These are phyloP conservation scores for Metschnikowia rubicola DNA, from an alignment of 805 yeast genomes.

Conservation along the genomic window DNA sequence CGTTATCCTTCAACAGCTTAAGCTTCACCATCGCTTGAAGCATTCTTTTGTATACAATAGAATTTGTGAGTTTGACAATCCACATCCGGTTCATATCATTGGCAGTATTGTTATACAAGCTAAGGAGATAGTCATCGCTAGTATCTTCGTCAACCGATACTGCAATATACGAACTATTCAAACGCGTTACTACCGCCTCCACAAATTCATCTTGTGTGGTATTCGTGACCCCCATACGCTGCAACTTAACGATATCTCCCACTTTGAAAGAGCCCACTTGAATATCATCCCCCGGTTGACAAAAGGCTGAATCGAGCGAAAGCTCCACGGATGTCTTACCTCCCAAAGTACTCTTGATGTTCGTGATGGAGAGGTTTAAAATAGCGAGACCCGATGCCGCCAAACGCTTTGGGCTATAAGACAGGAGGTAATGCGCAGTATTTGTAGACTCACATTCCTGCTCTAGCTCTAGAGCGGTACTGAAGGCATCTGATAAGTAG, in stretches of 20 bases:
- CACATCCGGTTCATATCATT: slow-evolving; percentile 48
- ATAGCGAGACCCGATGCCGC: slow-evolving; percentile 74
- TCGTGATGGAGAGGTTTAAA: slow-evolving; percentile 57
- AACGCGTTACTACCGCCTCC: slow-evolving; percentile 65
- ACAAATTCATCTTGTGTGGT: slow-evolving; percentile 25
- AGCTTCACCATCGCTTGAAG: slow-evolving; percentile 69
- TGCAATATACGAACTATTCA: slow-evolving; percentile 45
- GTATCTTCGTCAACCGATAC: slow-evolving; percentile 54
- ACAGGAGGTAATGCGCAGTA: slow-evolving; percentile 30
- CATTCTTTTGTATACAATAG: slow-evolving; percentile 76
- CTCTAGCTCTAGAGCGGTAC: slow-evolving; percentile 35
- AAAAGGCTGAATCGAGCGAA: slow-evolving; percentile 48
- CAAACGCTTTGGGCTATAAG: slow-evolving; percentile 58
- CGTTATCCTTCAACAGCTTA: slow-evolving; percentile 41
- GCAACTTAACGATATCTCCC: slow-evolving; percentile 75
- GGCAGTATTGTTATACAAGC: slow-evolving; percentile 42
- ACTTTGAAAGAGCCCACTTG: slow-evolving; percentile 53
- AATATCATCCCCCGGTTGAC: slow-evolving; percentile 28
- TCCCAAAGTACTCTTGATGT: slow-evolving; percentile 71
- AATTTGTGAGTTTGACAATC: slow-evolving; percentile 65
- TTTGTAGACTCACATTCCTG: slow-evolving; percentile 33
- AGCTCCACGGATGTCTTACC: slow-evolving; percentile 72
- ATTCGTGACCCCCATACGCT: slow-evolving; percentile 36
- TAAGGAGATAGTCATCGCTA: slow-evolving; percentile 49
- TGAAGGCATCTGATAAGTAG: slow-evolving; percentile 16